These are phyloP conservation scores for Ascochyta koolunga DNA, from an alignment of 2,329 filamentous ascomycete genomes.

Conservation along the genomic window DNA sequence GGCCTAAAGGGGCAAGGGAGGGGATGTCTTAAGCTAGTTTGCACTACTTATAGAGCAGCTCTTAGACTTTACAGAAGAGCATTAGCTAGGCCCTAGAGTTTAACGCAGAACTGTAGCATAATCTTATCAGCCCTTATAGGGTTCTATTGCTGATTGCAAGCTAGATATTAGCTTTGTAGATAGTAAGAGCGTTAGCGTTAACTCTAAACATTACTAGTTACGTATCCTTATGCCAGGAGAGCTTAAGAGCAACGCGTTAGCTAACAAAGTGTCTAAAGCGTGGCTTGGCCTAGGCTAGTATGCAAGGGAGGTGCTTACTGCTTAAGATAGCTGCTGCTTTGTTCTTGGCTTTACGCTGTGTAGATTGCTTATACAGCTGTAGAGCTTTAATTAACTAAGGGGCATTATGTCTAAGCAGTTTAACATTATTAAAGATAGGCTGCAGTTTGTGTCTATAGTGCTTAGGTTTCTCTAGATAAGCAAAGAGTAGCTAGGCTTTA, in stretches of 20 bases:
- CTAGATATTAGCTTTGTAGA: conserved; percentile 21
- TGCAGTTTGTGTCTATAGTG: conserved; percentile 50
- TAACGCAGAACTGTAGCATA: conserved; percentile 23
- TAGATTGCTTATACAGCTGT: conserved; percentile 54
- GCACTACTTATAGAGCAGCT: conserved; percentile 23
- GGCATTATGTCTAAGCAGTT: conserved; percentile 55
- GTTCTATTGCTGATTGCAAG: conserved; percentile 19
- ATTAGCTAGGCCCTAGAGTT: conserved; percentile 14
- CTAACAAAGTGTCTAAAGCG: conserved; percentile 48
- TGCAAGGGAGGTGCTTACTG: conserved; percentile 52
- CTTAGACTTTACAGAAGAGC: conserved; percentile 20
- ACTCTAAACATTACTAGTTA: conserved; percentile 42
- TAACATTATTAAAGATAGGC: conserved; percentile 53
- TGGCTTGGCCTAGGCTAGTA: conserved; percentile 52
- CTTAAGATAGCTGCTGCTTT: conserved; percentile 42
- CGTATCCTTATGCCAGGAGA: conserved; percentile 55
- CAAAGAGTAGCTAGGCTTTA: conserved; percentile 51
- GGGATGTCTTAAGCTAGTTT: conserved; percentile 29
- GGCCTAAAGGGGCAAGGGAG: conserved; percentile 27
- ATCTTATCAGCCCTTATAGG: conserved; percentile 25
- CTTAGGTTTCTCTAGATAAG: conserved; percentile 54
- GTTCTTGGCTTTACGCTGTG: conserved; percentile 58
- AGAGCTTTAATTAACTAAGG: conserved; percentile 55
- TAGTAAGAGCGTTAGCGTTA: not conserved
- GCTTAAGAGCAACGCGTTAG: conserved; percentile 54